Evolutionary conservation across 2,329 filamentous ascomycete species (phyloP).

Genomic region (Fusarium solani-melongenae): DNA sequence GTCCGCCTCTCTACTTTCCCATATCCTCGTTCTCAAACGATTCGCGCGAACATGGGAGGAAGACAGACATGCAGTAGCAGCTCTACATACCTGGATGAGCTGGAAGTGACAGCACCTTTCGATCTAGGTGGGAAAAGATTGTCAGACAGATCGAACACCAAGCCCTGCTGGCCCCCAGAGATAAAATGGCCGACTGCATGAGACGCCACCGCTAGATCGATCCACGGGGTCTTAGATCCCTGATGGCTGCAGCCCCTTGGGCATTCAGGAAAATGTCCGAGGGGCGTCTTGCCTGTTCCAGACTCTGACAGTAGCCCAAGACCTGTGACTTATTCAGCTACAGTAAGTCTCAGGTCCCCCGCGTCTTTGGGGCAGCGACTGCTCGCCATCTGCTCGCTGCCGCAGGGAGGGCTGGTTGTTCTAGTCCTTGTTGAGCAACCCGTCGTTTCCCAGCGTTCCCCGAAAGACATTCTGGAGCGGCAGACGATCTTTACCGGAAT

Average conservation of each 20-base stretch:
- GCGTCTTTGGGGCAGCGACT: not conserved
- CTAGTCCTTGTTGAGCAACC: not conserved
- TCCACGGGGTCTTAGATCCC: slow-evolving; percentile 33
- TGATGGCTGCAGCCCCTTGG: slow-evolving; percentile 21
- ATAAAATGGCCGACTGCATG: slow-evolving; percentile 9
- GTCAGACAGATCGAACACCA: not conserved
- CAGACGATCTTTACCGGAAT: slow-evolving; percentile 15
- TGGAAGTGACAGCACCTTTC: not conserved
- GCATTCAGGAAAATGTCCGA: slow-evolving; percentile 36
- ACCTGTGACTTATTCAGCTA: slow-evolving; percentile 16
- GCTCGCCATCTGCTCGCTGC: not conserved
- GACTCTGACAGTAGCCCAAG: not conserved
- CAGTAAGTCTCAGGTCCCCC: not conserved
- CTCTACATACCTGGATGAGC: not conserved
- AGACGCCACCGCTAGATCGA: slow-evolving; percentile 23
- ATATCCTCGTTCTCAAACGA: not conserved
- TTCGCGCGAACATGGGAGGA: not conserved
- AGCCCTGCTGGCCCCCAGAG: not conserved
- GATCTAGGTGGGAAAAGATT: not conserved
- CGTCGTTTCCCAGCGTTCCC: not conserved
- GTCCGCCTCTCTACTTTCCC: not conserved
- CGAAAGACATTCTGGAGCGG: slow-evolving; percentile 6
- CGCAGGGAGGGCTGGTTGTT: not conserved
- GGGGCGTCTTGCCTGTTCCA: slow-evolving; percentile 23
- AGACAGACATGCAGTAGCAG: not conserved